phyloP scores from a whole-genome alignment of 345 rosid genomes.

The Citrus trifoliata region DNA sequence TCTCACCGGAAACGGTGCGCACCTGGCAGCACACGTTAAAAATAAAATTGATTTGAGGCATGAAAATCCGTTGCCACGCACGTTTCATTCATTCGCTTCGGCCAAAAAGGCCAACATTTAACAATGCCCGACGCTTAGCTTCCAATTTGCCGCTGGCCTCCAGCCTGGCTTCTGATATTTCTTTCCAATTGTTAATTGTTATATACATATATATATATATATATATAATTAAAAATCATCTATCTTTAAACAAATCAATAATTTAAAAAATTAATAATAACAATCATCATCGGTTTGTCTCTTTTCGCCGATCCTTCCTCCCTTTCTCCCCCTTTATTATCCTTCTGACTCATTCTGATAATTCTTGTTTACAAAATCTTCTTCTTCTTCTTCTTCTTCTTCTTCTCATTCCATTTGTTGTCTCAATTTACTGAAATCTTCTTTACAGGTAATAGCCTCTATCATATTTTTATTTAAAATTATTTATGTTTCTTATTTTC shows the following conservation, averaged over 20 bases:
- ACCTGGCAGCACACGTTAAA: background rate
- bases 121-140: background rate
- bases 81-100: constrained; percentile 12
- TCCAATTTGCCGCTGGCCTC: background rate
- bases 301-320: constrained; percentile 25
- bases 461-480: background rate
- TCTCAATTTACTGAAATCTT: background rate
- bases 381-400: background rate
- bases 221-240: background rate
- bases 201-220: background rate
- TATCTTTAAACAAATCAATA: background rate
- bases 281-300: constrained; percentile 21
- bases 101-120: background rate
- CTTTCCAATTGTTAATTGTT: background rate
- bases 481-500: background rate
- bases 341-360: constrained; percentile 2
- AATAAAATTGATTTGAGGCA: background rate
- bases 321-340: background rate
- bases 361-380: background rate
- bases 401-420: background rate
- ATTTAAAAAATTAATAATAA: background rate
- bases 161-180: constrained; percentile 23
- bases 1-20: background rate
- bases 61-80: constrained; percentile 10
- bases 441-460: background rate